Percentiles rank a stretch among this genome's conserved stretches.
These are phyloP conservation scores for Globisporangium barbulae DNA, from an alignment of 352 stramenopile species.

Conservation along the genomic window DNA sequence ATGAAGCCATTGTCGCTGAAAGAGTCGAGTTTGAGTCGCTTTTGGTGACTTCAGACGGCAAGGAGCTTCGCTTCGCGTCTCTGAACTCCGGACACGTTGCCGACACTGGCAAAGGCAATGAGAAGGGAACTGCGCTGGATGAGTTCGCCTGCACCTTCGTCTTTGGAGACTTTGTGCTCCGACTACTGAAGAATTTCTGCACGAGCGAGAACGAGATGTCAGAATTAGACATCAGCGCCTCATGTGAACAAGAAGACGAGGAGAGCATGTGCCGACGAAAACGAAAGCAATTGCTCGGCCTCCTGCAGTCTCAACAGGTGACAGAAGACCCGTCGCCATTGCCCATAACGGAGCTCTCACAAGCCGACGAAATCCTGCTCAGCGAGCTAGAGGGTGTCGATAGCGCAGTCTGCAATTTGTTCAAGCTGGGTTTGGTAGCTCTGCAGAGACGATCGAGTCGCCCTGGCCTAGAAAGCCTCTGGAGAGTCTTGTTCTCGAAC, in stretches of 20 bases:
- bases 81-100: conserved; percentile 13
- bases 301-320: background rate
- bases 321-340: background rate
- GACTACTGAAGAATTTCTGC: conserved; percentile 1
- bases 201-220: background rate
- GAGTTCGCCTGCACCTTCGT: background rate
- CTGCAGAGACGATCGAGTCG: background rate
- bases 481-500: background rate
- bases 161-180: conserved; percentile 18
- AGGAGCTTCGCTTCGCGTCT: conserved; percentile 25
- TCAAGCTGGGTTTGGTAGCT: background rate
- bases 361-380: background rate
- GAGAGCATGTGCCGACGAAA: background rate
- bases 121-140: background rate
- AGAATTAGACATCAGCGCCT: background rate
- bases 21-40: conserved; percentile 24
- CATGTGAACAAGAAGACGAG: background rate
- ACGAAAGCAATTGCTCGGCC: background rate
- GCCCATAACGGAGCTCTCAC: background rate
- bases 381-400: background rate
- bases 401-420: background rate
- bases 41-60: conserved; percentile 26
- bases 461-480: background rate
- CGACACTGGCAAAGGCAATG: background rate
- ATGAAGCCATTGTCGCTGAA: conserved; percentile 20